Conservation (phyloP, 1,284 basidiomycete species). For the Flammula alnicola region DNA sequence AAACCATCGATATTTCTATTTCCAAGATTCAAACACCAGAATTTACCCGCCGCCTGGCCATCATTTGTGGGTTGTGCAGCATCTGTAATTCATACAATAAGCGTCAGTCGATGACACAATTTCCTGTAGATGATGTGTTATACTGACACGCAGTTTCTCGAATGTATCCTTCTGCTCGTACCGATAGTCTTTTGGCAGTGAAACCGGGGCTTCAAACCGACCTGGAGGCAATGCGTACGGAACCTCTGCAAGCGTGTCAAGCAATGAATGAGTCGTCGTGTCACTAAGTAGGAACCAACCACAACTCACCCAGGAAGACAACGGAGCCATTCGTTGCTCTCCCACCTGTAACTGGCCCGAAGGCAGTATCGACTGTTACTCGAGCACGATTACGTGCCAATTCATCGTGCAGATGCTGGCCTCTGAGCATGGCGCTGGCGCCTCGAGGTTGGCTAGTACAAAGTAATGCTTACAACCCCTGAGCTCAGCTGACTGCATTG, state of each 20-base stretch:
- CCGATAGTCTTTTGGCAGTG: conserved; percentile 53
- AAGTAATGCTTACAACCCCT: too few relatives aligned
- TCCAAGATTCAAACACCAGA: background rate
- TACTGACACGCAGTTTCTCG: conserved; percentile 61
- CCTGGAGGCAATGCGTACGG: conserved; percentile 70
- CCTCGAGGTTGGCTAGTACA: too few relatives aligned
- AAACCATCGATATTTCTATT: conserved; percentile 1
- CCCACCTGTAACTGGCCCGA: conserved; percentile 60
- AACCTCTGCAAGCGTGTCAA: conserved; percentile 58
- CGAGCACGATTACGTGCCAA: conserved; percentile 43
- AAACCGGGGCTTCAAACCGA: conserved; percentile 66
- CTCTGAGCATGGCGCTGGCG: too few relatives aligned
- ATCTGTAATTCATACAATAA: conserved; percentile 41
- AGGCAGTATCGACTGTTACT: conserved; percentile 56
- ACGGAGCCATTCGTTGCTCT: conserved; percentile 61
- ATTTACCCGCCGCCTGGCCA: conserved; percentile 58
- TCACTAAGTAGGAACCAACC: background rate
- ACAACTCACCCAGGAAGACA: conserved; percentile 62
- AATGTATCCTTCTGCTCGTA: conserved; percentile 66
- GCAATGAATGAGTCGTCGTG: background rate
- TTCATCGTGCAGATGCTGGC: conserved; percentile 49
- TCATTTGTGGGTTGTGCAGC: conserved; percentile 64
- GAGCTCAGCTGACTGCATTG: too few relatives aligned
- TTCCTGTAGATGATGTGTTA: background rate
- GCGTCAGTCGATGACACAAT: background rate